Conservation (phyloP, 768 basidiomycete genomes). For the Russula emetica region DNA sequence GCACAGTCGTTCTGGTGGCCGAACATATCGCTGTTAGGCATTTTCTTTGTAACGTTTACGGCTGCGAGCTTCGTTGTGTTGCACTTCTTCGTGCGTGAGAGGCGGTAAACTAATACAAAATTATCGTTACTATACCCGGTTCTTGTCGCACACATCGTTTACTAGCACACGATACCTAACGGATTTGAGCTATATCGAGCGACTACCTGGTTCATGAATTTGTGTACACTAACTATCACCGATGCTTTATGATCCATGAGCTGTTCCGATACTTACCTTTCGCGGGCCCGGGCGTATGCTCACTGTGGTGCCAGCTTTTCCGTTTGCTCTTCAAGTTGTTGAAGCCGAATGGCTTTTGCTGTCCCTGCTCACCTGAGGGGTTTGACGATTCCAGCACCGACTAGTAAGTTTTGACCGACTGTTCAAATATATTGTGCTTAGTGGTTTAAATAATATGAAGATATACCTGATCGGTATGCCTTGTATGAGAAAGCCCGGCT, state of each 20-base stretch:
- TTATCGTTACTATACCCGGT: conserved; percentile 11
- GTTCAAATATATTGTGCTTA: no score
- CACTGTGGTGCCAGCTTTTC: no score
- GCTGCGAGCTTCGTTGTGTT: conserved; percentile 71
- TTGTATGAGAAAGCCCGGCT: no score
- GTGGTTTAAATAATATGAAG: no score
- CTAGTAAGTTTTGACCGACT: no score
- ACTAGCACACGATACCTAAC: conserved; percentile 11
- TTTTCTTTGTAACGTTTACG: conserved; percentile 83
- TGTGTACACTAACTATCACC: conserved; percentile 12
- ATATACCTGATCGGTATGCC: no score
- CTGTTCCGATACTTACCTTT: not conserved
- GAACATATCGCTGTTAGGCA: conserved; percentile 77
- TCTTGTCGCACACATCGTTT: not conserved
- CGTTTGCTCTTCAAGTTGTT: no score
- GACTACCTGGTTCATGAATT: not conserved
- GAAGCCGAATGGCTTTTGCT: no score
- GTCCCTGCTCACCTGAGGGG: not conserved
- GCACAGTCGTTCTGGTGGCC: conserved; percentile 99
- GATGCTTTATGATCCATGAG: conserved; percentile 1
- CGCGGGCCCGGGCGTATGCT: no score
- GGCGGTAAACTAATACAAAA: conserved; percentile 35
- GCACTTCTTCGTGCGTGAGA: conserved; percentile 88
- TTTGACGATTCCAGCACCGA: no score
- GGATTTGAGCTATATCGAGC: conserved; percentile 13